A percentile compares a stretch with the other conserved stretches of the same genome.
phyloP scores from a whole-genome alignment of 139 green algal genomes.

The Diplosphaera chodatii region DNA sequence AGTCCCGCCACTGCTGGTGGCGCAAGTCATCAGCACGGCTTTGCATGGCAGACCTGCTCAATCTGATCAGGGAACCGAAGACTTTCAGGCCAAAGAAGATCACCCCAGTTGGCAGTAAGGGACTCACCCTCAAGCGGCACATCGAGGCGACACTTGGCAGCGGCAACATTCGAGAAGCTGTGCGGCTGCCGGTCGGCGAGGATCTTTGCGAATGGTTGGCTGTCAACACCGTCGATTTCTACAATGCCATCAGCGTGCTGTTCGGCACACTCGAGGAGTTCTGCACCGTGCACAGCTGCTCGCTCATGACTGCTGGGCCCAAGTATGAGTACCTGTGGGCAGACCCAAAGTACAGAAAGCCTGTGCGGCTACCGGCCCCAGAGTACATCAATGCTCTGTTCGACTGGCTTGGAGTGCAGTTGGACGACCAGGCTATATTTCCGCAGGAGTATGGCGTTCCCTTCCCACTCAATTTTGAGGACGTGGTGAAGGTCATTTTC shows the following conservation, averaged over 20 bases:
- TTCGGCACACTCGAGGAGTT: constrained; percentile 90
- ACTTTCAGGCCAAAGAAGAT: constrained; percentile 77
- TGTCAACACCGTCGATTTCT: constrained; percentile 93
- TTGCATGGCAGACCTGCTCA: neutral
- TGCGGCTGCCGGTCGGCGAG: constrained; percentile 76
- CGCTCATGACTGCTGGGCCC: constrained; percentile 88
- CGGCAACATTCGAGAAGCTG: constrained; percentile 76
- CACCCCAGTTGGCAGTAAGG: constrained; percentile 75
- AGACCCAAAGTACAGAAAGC: constrained; percentile 91
- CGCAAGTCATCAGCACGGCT: neutral
- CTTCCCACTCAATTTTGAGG: constrained; percentile 85
- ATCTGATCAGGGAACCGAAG: constrained; percentile 29
- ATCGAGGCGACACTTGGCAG: constrained; percentile 87
- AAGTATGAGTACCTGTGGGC: constrained; percentile 99
- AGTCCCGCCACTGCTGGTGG: too few species aligned
- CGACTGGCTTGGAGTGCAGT: constrained; percentile 92
- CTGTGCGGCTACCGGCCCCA: constrained; percentile 82
- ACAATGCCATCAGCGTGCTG: constrained; percentile 93
- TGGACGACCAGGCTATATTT: constrained; percentile 87
- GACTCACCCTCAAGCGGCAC: constrained; percentile 80
- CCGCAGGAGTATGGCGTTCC: constrained; percentile 73
- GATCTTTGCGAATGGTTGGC: constrained; percentile 88
- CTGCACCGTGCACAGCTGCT: constrained; percentile 83
- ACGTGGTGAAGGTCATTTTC: constrained; percentile 87
- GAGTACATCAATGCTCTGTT: constrained; percentile 96